These are phyloP conservation scores for Pseudogymnoascus sp. DNA, from an alignment of 2,329 filamentous ascomycete genomes.

Conservation along the genomic window DNA sequence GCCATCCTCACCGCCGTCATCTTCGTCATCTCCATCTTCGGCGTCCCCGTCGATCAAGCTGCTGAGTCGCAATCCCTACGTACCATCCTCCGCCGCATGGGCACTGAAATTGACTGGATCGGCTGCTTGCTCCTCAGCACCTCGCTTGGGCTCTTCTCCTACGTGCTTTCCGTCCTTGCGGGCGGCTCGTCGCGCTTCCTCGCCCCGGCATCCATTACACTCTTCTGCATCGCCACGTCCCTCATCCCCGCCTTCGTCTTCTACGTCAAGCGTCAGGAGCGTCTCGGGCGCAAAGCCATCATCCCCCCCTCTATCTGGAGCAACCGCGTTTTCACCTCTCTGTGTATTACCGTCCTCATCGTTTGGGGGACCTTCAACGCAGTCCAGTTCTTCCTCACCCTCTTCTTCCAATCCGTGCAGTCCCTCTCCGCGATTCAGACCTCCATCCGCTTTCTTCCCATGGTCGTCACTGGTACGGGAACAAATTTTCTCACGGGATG, in stretches of 20 bases:
- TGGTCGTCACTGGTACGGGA: conserved; percentile 30
- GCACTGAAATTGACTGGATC: conserved; percentile 43
- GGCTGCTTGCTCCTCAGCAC: conserved; percentile 38
- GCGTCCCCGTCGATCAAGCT: conserved; percentile 13
- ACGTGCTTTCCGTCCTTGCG: conserved; percentile 28
- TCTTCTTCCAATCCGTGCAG: conserved; percentile 22
- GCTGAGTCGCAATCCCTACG: conserved; percentile 10
- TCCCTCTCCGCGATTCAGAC: conserved; percentile 15
- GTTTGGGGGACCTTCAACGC: conserved; percentile 26
- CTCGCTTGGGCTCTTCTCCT: conserved; percentile 41
- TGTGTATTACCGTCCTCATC: conserved; percentile 28
- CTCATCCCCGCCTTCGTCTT: conserved; percentile 24
- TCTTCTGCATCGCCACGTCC: conserved; percentile 23
- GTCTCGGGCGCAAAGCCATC: conserved; percentile 20
- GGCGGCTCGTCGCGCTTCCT: conserved; percentile 14
- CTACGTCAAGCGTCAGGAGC: conserved; percentile 23
- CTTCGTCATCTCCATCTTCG: conserved; percentile 16
- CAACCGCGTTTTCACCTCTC: conserved; percentile 25
- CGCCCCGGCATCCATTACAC: conserved; percentile 19
- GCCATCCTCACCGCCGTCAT: conserved; percentile 29
- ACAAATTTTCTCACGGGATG: conserved; percentile 38
- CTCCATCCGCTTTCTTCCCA: conserved; percentile 35
- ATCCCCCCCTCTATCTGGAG: conserved; percentile 30
- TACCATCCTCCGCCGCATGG: conserved; percentile 10
- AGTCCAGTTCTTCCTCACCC: conserved; percentile 22